Conservation (phyloP, 192 early-diverging fungal species). For the Coemansia sp. region DNA sequence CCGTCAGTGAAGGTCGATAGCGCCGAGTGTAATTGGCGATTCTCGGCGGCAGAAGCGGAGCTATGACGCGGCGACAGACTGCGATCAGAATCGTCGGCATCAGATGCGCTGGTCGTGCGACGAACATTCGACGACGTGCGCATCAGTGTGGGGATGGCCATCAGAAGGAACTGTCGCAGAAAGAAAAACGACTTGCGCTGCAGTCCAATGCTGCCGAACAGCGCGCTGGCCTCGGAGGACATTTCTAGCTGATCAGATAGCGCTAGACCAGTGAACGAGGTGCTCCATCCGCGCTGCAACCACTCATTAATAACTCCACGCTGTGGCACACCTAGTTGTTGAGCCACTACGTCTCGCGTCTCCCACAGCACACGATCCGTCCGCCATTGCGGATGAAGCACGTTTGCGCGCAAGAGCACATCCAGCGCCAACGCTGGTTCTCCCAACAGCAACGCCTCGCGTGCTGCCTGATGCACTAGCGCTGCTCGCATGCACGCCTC, state of each 20-base stretch:
- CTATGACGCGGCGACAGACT: background rate
- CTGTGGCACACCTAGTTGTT: slow-evolving; percentile 12
- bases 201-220: slow-evolving; percentile 32
- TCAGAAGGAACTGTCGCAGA: slow-evolving; percentile 47
- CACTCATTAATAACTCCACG: slow-evolving; percentile 32
- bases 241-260: slow-evolving; percentile 43
- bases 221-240: slow-evolving; percentile 24
- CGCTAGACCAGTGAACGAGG: slow-evolving; percentile 21
- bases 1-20: slow-evolving; percentile 41
- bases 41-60: background rate
- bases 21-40: slow-evolving; percentile 11
- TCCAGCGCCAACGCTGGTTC: slow-evolving; percentile 28
- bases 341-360: slow-evolving; percentile 30
- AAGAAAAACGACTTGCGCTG: slow-evolving; percentile 41
- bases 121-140: slow-evolving; percentile 25
- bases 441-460: slow-evolving; percentile 19
- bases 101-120: background rate
- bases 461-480: slow-evolving; percentile 34
- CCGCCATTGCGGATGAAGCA: background rate
- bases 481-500: slow-evolving; percentile 51
- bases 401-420: slow-evolving; percentile 8
- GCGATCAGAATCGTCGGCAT: background rate
- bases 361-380: background rate
- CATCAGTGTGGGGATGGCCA: slow-evolving; percentile 38
- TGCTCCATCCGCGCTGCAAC: slow-evolving; percentile 40